Evolutionary conservation across 257 asterid genomes (phyloP), one percentile per base, ranked within the genome.

Genomic region (Scutellaria barbata): DNA sequence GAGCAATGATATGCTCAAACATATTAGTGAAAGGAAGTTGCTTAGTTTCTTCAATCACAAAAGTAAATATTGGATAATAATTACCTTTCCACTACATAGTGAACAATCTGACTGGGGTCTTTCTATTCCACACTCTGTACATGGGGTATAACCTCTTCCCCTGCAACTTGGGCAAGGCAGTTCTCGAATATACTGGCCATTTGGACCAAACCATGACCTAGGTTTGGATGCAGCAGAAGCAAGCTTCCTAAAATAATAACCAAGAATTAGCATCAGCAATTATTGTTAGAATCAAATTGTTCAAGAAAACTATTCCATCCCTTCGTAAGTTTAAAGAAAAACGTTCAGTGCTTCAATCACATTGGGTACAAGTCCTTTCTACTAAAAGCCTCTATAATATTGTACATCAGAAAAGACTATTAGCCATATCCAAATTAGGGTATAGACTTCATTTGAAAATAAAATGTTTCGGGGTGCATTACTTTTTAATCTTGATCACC

Each of bases 121-220:
- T 85, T 91, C 99, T 48, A 94, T 85, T 66, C 96, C 99, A 54
- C 99, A 94, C 73, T 86, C 82, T 4, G 87, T 30, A 76, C 99
- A 94, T 18, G 90, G 97, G 56, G 92, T 88, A 81, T 94, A 94
- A 35, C 99, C 99, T 74, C 97, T 86, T 75, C 97, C 96, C 80
- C 99, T 80, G 81, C 97, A 94, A 76, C 91, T 85, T 11, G 99
- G 99, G 74, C 97, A 94, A 68, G 99, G 99, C 35, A 86, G 65
- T 74, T 94, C 99, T 82, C 96, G 82, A 76, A 94, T 87, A 55
- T 94, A 94, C 75, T 86, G 97, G 4, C 97, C 98, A 67, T 89
- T 90, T 43, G 98, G 98, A 68, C 98, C 97, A 75, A 93, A 89
- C 98, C 98, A 93, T 2, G 98, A 90, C 68, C 96, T 82, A n/a